Conservation (phyloP, 306 rosid genomes). For the Cucumis hystrix region DNA sequence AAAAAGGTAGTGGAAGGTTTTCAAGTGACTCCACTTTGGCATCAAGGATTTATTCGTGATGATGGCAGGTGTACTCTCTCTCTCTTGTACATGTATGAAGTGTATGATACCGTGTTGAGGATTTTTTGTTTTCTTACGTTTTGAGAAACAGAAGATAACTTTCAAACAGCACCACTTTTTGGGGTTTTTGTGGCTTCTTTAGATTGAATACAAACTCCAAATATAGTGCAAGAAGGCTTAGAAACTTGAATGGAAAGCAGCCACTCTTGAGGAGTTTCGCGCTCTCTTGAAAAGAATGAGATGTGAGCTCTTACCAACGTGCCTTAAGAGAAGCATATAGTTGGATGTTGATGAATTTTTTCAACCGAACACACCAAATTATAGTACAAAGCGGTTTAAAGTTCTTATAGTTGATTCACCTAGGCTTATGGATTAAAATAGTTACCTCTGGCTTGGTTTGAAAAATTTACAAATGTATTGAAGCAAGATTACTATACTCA, state of each 20-base stretch:
- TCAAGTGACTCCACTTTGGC: conserved; percentile 90
- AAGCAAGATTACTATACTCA: background rate
- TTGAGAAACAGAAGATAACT: too few species aligned
- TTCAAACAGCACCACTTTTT: background rate
- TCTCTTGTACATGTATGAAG: background rate
- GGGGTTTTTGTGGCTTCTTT: background rate
- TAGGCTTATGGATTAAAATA: background rate
- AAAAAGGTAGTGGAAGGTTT: conserved; percentile 72
- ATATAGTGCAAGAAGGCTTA: background rate
- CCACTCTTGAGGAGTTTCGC: background rate
- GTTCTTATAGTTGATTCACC: background rate
- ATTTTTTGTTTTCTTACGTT: too few species aligned
- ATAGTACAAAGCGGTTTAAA: background rate
- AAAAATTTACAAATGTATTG: background rate
- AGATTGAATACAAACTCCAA: background rate
- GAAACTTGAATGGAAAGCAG: background rate
- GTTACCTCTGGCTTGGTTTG: background rate
- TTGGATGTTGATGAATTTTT: background rate
- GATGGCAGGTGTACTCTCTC: conserved; percentile 55
- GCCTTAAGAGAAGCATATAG: background rate
- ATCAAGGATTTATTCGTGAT: conserved; percentile 82
- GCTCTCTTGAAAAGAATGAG: background rate
- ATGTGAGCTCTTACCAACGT: background rate
- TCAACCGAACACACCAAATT: background rate
- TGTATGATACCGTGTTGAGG: background rate